These are phyloP conservation scores for Paxillus involutus DNA, from an alignment of 768 basidiomycete species.

Conservation along the genomic window DNA sequence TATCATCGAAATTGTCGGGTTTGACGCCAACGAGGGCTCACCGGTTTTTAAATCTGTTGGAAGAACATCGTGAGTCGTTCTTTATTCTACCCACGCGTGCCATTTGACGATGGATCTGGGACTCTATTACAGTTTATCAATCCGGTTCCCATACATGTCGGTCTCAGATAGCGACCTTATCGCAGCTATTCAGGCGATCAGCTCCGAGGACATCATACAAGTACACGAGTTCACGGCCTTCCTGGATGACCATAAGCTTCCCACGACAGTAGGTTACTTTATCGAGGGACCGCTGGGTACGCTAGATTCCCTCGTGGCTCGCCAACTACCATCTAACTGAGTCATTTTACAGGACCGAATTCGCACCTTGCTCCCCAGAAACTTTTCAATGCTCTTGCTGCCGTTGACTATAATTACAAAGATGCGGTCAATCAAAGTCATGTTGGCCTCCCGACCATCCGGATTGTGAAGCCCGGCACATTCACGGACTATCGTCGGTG, in stretches of 20 bases:
- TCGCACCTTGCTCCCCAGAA: neutral
- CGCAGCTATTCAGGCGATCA: slow-evolving; percentile 1
- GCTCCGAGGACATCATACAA: slow-evolving; percentile 1
- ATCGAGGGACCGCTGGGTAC: slow-evolving; percentile 8
- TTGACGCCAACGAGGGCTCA: too few relatives aligned
- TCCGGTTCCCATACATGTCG: too few relatives aligned
- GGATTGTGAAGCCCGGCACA: slow-evolving; percentile 11
- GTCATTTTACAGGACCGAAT: neutral
- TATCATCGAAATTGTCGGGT: too few relatives aligned
- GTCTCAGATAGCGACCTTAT: neutral
- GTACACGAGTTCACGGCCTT: slow-evolving; percentile 1
- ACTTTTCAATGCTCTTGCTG: slow-evolving; percentile 6
- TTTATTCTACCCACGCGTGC: too few relatives aligned
- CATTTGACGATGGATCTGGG: too few relatives aligned
- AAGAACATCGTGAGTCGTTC: too few relatives aligned
- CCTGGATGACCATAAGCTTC: slow-evolving; percentile 7
- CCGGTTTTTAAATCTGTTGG: too few relatives aligned
- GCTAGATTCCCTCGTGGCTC: neutral
- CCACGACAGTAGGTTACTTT: slow-evolving; percentile 10
- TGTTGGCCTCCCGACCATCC: slow-evolving; percentile 9
- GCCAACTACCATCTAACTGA: neutral
- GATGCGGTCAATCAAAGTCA: neutral
- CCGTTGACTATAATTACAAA: neutral
- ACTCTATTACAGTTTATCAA: too few relatives aligned
- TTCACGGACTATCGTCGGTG: slow-evolving; percentile 9